Evolutionary conservation across 306 rosid genomes (phyloP).

Genomic region (Glycine soja): DNA sequence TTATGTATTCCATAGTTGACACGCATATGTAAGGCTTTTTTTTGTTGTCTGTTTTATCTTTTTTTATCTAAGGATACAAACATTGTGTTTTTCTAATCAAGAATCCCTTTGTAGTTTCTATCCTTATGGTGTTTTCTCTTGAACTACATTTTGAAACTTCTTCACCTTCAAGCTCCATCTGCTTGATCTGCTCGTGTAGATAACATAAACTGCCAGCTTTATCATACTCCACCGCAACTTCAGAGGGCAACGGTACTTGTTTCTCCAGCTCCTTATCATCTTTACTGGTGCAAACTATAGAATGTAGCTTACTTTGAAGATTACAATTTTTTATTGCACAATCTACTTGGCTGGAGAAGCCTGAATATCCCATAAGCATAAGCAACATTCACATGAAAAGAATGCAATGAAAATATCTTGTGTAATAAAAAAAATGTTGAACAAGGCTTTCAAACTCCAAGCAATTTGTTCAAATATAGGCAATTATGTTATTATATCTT

Average conservation of each 20-base stretch:
- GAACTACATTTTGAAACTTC: too few species aligned
- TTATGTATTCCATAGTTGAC: too few species aligned
- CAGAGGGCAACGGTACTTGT: conserved; percentile 98
- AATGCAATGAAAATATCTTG: conserved; percentile 6
- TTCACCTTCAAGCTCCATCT: too few species aligned
- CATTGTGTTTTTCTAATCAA: too few species aligned
- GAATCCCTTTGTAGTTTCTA: too few species aligned
- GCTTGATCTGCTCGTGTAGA: too few species aligned
- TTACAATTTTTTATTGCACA: conserved; percentile 98
- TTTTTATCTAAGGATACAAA: too few species aligned
- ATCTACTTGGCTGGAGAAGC: conserved; percentile 96
- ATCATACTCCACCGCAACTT: conserved; percentile 85
- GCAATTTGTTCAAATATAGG: not conserved
- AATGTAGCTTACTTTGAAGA: conserved; percentile 98
- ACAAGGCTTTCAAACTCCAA: conserved; percentile 17
- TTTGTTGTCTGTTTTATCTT: too few species aligned
- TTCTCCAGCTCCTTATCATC: conserved; percentile 98
- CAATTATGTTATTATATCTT: not conserved
- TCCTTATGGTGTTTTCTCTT: too few species aligned
- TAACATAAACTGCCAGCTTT: too few species aligned
- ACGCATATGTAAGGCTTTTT: too few species aligned
- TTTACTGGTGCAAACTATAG: conserved; percentile 91
- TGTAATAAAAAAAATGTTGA: conserved; percentile 21
- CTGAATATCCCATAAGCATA: conserved; percentile 63
- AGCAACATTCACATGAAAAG: conserved; percentile 32